phyloP scores from a whole-genome alignment of 805 yeast species.

The Myxozyma monticola region DNA sequence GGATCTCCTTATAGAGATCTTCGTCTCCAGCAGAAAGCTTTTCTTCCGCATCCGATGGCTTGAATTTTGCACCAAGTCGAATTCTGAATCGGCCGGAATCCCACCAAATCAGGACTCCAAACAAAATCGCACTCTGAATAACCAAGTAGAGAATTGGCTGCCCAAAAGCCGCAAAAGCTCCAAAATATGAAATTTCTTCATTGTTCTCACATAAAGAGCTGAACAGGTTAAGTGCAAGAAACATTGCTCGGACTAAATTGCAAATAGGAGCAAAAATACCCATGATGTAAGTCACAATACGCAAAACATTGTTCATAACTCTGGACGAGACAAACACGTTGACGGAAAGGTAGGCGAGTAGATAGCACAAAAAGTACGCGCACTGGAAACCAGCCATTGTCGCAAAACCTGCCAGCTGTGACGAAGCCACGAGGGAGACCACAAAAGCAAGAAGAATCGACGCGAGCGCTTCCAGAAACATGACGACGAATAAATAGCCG shows the following conservation, averaged over 20 bases:
- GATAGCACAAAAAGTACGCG: constrained; percentile 35
- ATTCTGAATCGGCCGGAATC: constrained; percentile 37
- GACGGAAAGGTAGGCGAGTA: constrained; percentile 36
- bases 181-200: constrained; percentile 29
- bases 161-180: constrained; percentile 38
- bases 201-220: constrained; percentile 35
- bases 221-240: constrained; percentile 38
- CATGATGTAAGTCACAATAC: constrained; percentile 34
- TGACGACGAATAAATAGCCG: constrained; percentile 38
- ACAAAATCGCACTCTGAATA: constrained; percentile 33
- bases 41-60: constrained; percentile 18
- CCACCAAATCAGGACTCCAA: constrained; percentile 36
- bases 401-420: constrained; percentile 44
- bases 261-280: constrained; percentile 37
- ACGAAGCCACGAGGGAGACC: constrained; percentile 36
- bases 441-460: constrained; percentile 35
- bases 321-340: constrained; percentile 36
- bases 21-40: constrained; percentile 15
- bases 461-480: constrained; percentile 37
- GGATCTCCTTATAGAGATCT: constrained; percentile 33
- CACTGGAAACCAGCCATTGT: constrained; percentile 39
- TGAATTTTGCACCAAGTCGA: constrained; percentile 32
- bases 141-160: constrained; percentile 39
- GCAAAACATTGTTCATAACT: constrained; percentile 28
- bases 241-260: constrained; percentile 35